Evolutionary conservation across 768 basidiomycete genomes (phyloP).

Genomic region (Mycena epipterygia): DNA sequence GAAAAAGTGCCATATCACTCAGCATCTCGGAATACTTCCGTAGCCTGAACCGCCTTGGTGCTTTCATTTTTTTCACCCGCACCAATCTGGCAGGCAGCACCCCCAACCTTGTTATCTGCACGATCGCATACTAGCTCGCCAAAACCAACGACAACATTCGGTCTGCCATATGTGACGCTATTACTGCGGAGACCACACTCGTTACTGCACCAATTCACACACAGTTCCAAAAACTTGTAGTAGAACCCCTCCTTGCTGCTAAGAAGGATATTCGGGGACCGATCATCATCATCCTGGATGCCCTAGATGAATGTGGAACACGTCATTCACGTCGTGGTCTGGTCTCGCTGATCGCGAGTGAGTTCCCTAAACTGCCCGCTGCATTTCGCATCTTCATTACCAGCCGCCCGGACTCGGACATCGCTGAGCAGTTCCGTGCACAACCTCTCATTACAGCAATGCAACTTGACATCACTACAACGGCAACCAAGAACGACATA

Average conservation of each 20-base stretch:
- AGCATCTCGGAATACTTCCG: background rate
- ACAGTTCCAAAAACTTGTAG: background rate
- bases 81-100: background rate
- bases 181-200: background rate
- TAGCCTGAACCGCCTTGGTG: background rate
- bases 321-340: background rate
- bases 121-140: background rate
- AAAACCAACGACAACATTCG: background rate
- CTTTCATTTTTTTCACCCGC: background rate
- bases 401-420: background rate
- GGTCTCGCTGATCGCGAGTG: background rate
- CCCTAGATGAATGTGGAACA: background rate
- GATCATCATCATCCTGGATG: background rate
- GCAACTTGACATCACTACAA: background rate
- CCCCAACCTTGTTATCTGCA: background rate
- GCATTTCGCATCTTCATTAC: background rate
- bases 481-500: background rate
- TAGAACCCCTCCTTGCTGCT: background rate
- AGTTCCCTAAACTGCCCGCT: background rate
- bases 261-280: background rate
- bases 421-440: background rate
- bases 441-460: background rate
- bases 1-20: background rate
- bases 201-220: background rate
- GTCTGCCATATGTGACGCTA: background rate